These are phyloP conservation scores for Cudoniella acicularis DNA, from an alignment of 495 filamentous ascomycete species.

Conservation along the genomic window DNA sequence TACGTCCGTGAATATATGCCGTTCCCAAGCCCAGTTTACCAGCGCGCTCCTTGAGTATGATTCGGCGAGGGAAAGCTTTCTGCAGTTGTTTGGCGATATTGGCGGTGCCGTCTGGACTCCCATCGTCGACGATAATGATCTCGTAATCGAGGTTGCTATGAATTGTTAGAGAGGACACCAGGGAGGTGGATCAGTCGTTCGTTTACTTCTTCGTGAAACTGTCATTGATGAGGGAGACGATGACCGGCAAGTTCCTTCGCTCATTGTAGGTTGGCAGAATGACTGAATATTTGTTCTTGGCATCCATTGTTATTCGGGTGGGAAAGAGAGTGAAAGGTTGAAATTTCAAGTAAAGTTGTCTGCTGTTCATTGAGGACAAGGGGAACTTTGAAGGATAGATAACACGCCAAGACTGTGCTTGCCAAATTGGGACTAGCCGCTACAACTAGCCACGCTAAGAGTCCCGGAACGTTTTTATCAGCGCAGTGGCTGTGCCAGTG, in stretches of 20 bases:
- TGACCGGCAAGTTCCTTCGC: constrained; percentile 92
- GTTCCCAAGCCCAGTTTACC: constrained; percentile 97
- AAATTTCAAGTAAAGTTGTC: no score
- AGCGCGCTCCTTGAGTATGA: constrained; percentile 78
- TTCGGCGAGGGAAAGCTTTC: constrained; percentile 72
- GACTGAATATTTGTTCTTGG: constrained; percentile 83
- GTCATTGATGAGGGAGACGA: constrained; percentile 86
- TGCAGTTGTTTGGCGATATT: constrained; percentile 85
- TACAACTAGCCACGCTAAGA: no score
- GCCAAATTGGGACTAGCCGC: no score
- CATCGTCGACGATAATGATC: constrained; percentile 95
- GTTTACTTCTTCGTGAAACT: constrained; percentile 80
- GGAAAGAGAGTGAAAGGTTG: not conserved
- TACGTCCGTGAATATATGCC: constrained; percentile 83
- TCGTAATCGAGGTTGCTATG: constrained; percentile 92
- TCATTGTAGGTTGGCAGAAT: constrained; percentile 99
- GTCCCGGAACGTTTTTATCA: no score
- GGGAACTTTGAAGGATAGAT: no score
- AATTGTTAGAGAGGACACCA: constrained; percentile 7
- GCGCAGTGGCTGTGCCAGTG: no score
- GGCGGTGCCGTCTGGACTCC: constrained; percentile 92
- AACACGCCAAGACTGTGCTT: no score
- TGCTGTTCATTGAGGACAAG: no score
- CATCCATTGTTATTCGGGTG: not conserved
- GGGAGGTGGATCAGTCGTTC: not conserved